A percentile compares a stretch with the other conserved stretches of the same genome.
phyloP scores from a whole-genome alignment of 331 rosid genomes.

The Pyracantha coccinea region DNA sequence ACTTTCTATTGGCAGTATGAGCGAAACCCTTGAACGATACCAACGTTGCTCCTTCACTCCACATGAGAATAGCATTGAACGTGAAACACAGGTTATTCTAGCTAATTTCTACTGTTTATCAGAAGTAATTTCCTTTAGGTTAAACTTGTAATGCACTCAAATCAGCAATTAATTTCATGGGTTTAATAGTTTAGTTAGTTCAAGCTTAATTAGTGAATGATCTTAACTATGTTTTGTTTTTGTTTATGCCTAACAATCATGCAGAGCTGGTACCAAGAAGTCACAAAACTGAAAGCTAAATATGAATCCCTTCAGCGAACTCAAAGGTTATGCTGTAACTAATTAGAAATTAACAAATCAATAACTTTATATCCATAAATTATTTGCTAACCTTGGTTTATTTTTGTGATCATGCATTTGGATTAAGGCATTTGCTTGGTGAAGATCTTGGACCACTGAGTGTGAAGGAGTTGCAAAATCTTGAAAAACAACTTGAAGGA shows the following conservation, averaged over 20 bases:
- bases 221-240: background rate
- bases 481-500: slow-evolving; percentile 92
- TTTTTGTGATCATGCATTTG: background rate
- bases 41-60: slow-evolving; percentile 54
- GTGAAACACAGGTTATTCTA: slow-evolving; percentile 53
- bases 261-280: slow-evolving; percentile 83
- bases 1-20: slow-evolving; percentile 17
- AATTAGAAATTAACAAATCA: background rate
- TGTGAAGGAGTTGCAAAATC: slow-evolving; percentile 77
- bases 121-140: no score
- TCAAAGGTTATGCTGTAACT: slow-evolving; percentile 46
- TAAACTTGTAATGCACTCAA: background rate
- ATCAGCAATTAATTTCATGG: background rate
- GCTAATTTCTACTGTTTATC: background rate
- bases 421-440: slow-evolving; percentile 83
- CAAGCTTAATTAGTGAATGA: no score
- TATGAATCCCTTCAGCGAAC: slow-evolving; percentile 74
- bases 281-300: slow-evolving; percentile 58
- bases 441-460: slow-evolving; percentile 92
- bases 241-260: background rate
- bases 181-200: no score
- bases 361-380: background rate
- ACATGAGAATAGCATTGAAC: slow-evolving; percentile 40
- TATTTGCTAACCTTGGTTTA: background rate
- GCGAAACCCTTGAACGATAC: slow-evolving; percentile 71